Percentiles rank a stretch among this genome's conserved stretches.
These are phyloP conservation scores for Colletotrichum tabaci DNA, from an alignment of 2,329 filamentous ascomycete genomes.

Conservation along the genomic window DNA sequence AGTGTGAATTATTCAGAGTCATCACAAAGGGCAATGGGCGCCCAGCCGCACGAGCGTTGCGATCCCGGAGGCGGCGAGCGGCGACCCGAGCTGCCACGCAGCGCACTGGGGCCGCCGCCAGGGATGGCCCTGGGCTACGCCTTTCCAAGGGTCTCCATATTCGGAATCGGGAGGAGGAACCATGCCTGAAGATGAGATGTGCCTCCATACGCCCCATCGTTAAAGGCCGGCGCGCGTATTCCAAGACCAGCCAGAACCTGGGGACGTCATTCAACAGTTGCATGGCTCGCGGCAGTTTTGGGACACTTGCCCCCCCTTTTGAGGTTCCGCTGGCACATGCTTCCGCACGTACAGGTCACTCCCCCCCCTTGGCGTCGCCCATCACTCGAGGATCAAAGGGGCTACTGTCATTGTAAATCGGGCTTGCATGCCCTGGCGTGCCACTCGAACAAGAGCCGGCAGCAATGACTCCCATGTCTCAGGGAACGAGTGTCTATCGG, in stretches of 20 bases:
- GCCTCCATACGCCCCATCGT: constrained; percentile 25
- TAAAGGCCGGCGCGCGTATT: constrained; percentile 25
- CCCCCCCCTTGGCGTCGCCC: not conserved
- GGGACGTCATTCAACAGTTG: constrained; percentile 38
- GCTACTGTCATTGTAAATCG: constrained; percentile 29
- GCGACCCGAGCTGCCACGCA: constrained; percentile 24
- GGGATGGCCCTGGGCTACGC: constrained; percentile 8
- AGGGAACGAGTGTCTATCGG: constrained; percentile 23
- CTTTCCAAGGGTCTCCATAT: constrained; percentile 23
- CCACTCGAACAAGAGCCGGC: constrained; percentile 12
- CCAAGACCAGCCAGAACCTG: constrained; percentile 37
- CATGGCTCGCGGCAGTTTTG: constrained; percentile 27
- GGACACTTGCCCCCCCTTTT: constrained; percentile 2
- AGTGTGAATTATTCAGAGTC: constrained; percentile 30
- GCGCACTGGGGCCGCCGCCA: constrained; percentile 1
- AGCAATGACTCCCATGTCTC: constrained; percentile 10
- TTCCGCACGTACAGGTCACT: constrained; percentile 30
- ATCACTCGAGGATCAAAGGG: constrained; percentile 16
- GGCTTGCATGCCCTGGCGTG: constrained; percentile 32
- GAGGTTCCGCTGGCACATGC: constrained; percentile 36
- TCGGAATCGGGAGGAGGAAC: constrained; percentile 26
- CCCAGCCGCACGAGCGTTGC: constrained; percentile 32
- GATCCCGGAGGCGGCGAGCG: constrained; percentile 42
- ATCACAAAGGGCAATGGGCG: constrained; percentile 37
- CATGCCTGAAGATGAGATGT: constrained; percentile 28